phyloP scores from a whole-genome alignment of 148 eudicot species.

The Fallopia convolvulus region DNA sequence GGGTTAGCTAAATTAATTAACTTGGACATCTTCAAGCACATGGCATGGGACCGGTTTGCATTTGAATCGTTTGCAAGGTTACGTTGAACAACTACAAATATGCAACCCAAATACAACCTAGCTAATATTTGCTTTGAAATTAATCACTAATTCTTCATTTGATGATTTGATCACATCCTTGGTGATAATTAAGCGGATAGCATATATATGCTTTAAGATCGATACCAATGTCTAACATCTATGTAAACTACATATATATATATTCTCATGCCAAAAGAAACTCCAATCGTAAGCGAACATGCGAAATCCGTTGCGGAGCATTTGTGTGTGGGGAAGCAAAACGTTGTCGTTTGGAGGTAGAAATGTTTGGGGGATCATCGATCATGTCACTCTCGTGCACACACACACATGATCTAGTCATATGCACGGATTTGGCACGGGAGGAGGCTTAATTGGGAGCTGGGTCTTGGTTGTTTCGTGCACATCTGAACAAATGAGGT shows the following conservation, averaged over 20 bases:
- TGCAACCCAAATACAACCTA: neutral
- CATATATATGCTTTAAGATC: no score
- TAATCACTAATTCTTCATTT: no score
- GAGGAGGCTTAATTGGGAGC: neutral
- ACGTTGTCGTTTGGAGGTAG: neutral
- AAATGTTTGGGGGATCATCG: neutral
- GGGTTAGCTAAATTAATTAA: neutral
- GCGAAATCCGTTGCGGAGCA: neutral
- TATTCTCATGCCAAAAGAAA: neutral
- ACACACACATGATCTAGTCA: neutral
- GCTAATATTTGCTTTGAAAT: no score
- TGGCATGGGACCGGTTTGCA: neutral
- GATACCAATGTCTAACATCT: no score
- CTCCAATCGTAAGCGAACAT: neutral
- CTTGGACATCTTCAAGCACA: neutral
- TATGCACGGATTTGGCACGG: neutral
- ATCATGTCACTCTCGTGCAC: conserved; percentile 3
- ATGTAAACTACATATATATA: no score
- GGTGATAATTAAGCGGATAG: no score
- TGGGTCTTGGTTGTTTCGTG: neutral
- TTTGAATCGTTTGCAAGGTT: neutral
- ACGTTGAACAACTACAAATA: neutral
- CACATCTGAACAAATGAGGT: neutral
- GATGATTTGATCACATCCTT: no score
- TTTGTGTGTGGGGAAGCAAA: neutral